A percentile compares a stretch with the other conserved stretches of the same genome.
phyloP scores from a whole-genome alignment of 2,329 filamentous ascomycete genomes.

The Arthrobotrys sinensis region DNA sequence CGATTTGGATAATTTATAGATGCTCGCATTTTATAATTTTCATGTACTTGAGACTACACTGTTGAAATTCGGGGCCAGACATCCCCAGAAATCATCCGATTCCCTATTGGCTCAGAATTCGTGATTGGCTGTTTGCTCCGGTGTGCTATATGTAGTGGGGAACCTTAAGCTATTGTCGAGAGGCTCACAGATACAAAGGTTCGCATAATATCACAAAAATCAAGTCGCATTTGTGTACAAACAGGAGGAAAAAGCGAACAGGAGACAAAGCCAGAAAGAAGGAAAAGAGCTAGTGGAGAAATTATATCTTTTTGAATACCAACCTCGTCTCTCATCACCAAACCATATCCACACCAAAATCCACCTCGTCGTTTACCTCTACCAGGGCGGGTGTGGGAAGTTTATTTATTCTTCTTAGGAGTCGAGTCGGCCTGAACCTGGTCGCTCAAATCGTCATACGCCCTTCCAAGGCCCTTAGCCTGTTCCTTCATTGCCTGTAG shows the following conservation, averaged over 20 bases:
- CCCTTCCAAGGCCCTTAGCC: conserved; percentile 82
- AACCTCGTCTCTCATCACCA: not conserved
- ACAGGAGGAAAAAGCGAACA: not conserved
- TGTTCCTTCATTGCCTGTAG: conserved; percentile 94
- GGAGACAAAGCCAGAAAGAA: not conserved
- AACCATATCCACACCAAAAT: not conserved
- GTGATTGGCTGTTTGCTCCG: no score
- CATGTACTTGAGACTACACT: not conserved
- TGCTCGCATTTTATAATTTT: not conserved
- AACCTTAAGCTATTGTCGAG: not conserved
- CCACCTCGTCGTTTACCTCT: not conserved
- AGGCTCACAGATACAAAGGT: conserved; percentile 21
- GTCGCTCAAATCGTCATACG: conserved; percentile 89
- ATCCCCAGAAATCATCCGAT: no score
- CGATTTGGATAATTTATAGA: no score
- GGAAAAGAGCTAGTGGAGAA: conserved; percentile 10
- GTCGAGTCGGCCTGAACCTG: conserved; percentile 73
- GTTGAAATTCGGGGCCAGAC: no score
- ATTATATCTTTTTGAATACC: conserved; percentile 16
- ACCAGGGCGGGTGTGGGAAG: not conserved
- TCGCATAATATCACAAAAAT: conserved; percentile 17
- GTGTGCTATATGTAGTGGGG: no score
- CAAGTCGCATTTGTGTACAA: conserved; percentile 30
- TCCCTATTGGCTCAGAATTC: no score
- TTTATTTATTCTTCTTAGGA: conserved; percentile 72